These are phyloP conservation scores for Penicillium occitanis DNA, from an alignment of 2,329 filamentous ascomycete genomes.

Conservation along the genomic window DNA sequence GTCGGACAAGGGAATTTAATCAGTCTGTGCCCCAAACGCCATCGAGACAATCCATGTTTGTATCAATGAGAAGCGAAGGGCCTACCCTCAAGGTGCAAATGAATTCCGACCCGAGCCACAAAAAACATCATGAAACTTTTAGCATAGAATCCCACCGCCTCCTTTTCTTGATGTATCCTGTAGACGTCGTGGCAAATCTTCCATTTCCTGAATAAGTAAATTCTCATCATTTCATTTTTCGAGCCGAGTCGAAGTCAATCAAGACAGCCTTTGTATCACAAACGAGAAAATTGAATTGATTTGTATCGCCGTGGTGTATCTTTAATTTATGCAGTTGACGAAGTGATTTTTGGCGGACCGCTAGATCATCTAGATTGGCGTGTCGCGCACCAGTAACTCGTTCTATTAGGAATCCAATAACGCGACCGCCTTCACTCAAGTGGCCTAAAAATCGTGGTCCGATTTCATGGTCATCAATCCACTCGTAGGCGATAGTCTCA, in stretches of 20 bases:
- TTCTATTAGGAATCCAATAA: constrained; percentile 45
- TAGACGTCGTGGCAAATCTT: background rate
- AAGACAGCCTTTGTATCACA: background rate
- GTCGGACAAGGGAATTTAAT: too few species aligned
- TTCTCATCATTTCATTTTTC: background rate
- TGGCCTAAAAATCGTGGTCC: constrained; percentile 43
- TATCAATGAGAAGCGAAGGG: too few species aligned
- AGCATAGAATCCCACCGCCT: background rate
- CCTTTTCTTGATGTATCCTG: background rate
- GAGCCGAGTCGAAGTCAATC: background rate
- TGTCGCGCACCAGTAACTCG: constrained; percentile 28
- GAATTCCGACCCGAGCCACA: too few species aligned
- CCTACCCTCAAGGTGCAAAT: too few species aligned
- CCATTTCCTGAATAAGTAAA: background rate
- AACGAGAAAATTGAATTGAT: background rate
- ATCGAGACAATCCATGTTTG: too few species aligned
- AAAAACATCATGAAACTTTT: background rate
- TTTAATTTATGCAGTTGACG: background rate
- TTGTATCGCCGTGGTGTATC: background rate
- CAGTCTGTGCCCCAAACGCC: too few species aligned
- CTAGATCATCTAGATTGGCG: constrained; percentile 27
- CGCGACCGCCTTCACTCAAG: constrained; percentile 39
- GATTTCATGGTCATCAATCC: constrained; percentile 37
- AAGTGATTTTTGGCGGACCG: background rate
- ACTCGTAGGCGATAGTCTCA: constrained; percentile 41